phyloP scores from a whole-genome alignment of 225 moss, liverwort and hornwort species.

The Bryoerythrophyllum caledonicum region DNA sequence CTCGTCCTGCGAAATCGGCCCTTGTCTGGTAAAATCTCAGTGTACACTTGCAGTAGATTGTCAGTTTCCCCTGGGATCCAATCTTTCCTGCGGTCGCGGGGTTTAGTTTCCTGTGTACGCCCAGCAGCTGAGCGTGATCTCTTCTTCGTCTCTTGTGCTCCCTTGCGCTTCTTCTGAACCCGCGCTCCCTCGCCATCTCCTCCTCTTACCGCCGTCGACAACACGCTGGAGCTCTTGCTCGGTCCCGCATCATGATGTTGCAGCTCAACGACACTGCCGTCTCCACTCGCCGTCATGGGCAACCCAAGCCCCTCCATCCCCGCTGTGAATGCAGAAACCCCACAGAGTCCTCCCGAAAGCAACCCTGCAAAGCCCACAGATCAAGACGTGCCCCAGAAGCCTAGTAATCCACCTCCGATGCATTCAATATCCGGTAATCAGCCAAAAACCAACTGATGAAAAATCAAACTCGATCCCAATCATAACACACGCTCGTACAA shows the following conservation, averaged over 20 bases:
- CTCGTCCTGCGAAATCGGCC: background rate
- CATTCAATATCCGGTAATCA: background rate
- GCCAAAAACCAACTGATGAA: background rate
- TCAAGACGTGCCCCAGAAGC: background rate
- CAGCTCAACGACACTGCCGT: background rate
- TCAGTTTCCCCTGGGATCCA: background rate
- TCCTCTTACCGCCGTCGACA: background rate
- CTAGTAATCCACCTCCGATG: background rate
- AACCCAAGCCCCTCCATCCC: background rate
- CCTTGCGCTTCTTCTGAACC: background rate
- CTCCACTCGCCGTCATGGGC: background rate
- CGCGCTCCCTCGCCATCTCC: background rate
- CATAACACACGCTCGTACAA: background rate
- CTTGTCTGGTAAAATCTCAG: background rate
- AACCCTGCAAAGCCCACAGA: background rate
- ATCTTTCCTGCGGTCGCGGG: no score
- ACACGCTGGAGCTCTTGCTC: background rate
- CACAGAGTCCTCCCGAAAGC: background rate
- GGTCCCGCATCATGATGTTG: background rate
- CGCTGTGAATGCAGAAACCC: background rate
- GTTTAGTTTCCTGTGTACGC: background rate
- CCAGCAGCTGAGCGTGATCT: background rate
- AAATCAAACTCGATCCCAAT: background rate
- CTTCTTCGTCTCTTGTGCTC: no score
- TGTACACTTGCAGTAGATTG: background rate